phyloP scores from a whole-genome alignment of 73 alveolate genomes.

The Diophrys appendiculata region DNA sequence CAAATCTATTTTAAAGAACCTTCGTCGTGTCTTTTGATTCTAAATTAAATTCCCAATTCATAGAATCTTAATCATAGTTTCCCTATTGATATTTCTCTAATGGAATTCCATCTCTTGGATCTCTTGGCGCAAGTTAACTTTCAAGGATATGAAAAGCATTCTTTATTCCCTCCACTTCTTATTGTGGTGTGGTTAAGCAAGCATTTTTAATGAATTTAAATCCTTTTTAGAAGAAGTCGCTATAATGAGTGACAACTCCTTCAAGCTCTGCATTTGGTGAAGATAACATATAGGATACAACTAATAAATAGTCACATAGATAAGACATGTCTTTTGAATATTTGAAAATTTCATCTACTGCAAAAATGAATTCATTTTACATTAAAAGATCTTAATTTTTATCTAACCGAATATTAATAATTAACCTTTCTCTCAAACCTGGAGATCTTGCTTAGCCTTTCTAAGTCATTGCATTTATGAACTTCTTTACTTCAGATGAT shows the following conservation, averaged over 20 bases:
- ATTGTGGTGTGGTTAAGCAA: too few relatives aligned
- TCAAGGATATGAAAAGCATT: too few relatives aligned
- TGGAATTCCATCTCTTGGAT: too few relatives aligned
- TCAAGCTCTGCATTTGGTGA: background rate
- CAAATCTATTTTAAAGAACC: too few relatives aligned
- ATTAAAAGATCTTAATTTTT: background rate
- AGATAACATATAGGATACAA: background rate
- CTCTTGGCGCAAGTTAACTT: too few relatives aligned
- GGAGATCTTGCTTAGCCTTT: background rate
- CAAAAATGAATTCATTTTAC: background rate
- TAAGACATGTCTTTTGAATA: background rate
- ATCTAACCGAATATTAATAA: background rate
- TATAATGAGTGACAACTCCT: background rate
- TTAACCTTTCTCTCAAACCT: background rate
- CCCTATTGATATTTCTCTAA: too few relatives aligned
- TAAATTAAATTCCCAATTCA: too few relatives aligned
- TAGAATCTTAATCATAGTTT: too few relatives aligned
- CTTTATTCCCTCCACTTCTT: too few relatives aligned
- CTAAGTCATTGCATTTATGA: background rate
- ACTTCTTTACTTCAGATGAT: background rate
- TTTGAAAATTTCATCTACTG: background rate
- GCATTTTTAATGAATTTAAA: too few relatives aligned
- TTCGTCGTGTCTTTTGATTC: too few relatives aligned
- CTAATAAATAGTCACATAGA: background rate
- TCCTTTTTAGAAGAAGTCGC: background rate